Percentiles rank a stretch among this genome's conserved stretches.
phyloP scores from a whole-genome alignment of 2,329 filamentous ascomycete genomes.

The Cordyceps cateniannulata region DNA sequence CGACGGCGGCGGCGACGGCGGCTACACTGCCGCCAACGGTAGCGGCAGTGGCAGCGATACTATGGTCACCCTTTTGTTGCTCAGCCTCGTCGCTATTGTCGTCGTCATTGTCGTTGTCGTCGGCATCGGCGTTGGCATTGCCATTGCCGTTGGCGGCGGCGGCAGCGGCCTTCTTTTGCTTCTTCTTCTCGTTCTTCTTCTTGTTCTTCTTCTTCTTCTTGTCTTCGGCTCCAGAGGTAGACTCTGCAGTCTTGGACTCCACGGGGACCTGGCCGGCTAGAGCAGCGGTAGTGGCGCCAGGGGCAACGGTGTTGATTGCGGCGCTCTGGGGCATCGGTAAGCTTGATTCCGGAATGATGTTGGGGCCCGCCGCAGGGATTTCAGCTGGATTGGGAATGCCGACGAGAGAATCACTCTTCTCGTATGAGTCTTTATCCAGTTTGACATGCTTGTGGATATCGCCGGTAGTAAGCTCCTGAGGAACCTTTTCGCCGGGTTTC shows the following conservation, averaged over 20 bases:
- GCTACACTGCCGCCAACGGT: constrained; percentile 35
- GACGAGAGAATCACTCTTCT: constrained; percentile 64
- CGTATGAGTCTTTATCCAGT: constrained; percentile 79
- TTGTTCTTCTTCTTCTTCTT: constrained; percentile 60
- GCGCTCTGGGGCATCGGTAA: constrained; percentile 54
- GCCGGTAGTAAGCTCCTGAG: constrained; percentile 60
- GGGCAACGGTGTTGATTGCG: constrained; percentile 45
- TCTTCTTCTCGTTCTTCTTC: constrained; percentile 63
- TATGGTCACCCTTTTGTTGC: constrained; percentile 45
- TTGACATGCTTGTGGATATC: constrained; percentile 66
- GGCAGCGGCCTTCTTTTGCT: constrained; percentile 54
- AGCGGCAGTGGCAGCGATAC: constrained; percentile 40
- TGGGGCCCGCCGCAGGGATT: constrained; percentile 20
- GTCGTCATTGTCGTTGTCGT: constrained; percentile 35
- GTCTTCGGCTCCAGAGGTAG: constrained; percentile 34
- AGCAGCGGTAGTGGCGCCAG: constrained; percentile 59
- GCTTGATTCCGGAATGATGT: constrained; percentile 74
- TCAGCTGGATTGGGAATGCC: constrained; percentile 44
- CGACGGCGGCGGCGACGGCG: constrained; percentile 29
- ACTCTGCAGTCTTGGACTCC: constrained; percentile 38
- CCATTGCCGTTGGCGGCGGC: constrained; percentile 49
- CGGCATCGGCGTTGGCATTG: constrained; percentile 44
- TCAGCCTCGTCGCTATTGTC: constrained; percentile 41
- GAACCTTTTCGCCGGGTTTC: constrained; percentile 73
- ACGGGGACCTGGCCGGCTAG: constrained; percentile 64